A percentile compares a stretch with the other conserved stretches of the same genome.
Conservation (phyloP, 2,329 filamentous ascomycete species). For the Penicillium palitans region DNA sequence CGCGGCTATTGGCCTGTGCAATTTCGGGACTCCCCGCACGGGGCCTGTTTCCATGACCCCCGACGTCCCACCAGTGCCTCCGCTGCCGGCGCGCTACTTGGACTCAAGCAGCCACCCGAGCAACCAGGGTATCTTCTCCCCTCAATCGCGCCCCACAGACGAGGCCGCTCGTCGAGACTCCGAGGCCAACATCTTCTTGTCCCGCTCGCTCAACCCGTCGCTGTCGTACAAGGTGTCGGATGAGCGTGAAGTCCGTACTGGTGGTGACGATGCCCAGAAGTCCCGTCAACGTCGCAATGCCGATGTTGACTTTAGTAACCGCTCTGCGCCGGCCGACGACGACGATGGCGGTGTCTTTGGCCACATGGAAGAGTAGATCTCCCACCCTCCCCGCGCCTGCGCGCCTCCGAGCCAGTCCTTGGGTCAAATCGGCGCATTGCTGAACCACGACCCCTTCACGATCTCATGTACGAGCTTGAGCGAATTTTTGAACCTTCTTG, state of each 20-base stretch:
- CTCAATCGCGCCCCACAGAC: constrained; percentile 46
- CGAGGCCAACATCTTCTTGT: constrained; percentile 43
- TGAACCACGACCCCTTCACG: constrained; percentile 30
- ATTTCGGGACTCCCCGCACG: constrained; percentile 76
- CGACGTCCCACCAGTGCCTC: constrained; percentile 84
- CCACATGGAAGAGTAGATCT: constrained; percentile 80
- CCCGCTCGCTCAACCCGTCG: constrained; percentile 46
- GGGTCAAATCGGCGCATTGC: constrained; percentile 13
- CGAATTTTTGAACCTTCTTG: constrained; percentile 34
- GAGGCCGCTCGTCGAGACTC: constrained; percentile 38
- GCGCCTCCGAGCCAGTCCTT: constrained; percentile 4
- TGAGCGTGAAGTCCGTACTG: constrained; percentile 67
- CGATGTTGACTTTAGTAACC: constrained; percentile 38
- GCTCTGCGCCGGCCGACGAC: constrained; percentile 68
- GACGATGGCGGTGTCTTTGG: constrained; percentile 96
- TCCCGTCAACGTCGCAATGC: constrained; percentile 38
- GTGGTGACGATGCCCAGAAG: constrained; percentile 54
- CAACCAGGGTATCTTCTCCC: constrained; percentile 56
- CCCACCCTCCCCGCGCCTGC: not conserved
- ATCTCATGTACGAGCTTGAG: constrained; percentile 42
- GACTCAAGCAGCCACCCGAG: constrained; percentile 62
- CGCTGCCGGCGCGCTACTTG: constrained; percentile 77
- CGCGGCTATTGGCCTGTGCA: constrained; percentile 84
- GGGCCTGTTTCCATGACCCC: constrained; percentile 62
- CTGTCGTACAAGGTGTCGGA: constrained; percentile 52